Percentiles rank a stretch among this genome's conserved stretches.
Evolutionary conservation across 169 alveolate species (phyloP).

Genomic region (Plasmodium cynomolgi): DNA sequence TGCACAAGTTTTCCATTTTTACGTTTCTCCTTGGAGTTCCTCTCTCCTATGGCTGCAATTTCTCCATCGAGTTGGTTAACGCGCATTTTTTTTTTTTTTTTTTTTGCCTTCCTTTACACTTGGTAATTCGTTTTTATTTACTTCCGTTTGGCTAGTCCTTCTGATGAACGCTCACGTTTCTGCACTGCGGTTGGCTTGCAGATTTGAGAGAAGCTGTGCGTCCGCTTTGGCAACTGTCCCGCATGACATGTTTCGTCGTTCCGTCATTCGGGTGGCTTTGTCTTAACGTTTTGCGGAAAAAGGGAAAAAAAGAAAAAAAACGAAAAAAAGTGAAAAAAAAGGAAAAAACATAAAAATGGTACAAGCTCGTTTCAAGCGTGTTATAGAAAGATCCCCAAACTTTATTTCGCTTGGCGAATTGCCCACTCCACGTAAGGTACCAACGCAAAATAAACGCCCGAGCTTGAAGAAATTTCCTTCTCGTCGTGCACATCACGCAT

Average conservation of each 20-base stretch:
- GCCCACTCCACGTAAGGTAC: neutral
- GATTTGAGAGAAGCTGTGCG: neutral
- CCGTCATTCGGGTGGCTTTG: neutral
- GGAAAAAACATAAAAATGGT: neutral
- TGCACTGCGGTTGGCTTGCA: neutral
- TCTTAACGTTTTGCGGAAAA: neutral
- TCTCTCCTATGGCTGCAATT: neutral
- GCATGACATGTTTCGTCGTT: neutral
- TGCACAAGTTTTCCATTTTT: conserved; percentile 12
- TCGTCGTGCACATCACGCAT: neutral
- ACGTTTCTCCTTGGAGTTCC: neutral
- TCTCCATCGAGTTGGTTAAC: neutral
- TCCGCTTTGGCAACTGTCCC: neutral
- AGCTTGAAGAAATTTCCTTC: neutral
- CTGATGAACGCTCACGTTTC: neutral
- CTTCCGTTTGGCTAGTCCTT: neutral
- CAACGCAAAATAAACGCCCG: neutral
- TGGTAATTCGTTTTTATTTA: neutral
- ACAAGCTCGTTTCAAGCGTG: neutral
- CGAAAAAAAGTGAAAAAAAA: neutral
- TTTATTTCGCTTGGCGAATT: neutral
- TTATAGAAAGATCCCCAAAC: neutral
- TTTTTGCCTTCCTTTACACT: neutral
- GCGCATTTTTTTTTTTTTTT: neutral
- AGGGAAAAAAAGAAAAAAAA: neutral